These are phyloP conservation scores for Capronia americana DNA, from an alignment of 2,329 filamentous ascomycete genomes.

Conservation along the genomic window DNA sequence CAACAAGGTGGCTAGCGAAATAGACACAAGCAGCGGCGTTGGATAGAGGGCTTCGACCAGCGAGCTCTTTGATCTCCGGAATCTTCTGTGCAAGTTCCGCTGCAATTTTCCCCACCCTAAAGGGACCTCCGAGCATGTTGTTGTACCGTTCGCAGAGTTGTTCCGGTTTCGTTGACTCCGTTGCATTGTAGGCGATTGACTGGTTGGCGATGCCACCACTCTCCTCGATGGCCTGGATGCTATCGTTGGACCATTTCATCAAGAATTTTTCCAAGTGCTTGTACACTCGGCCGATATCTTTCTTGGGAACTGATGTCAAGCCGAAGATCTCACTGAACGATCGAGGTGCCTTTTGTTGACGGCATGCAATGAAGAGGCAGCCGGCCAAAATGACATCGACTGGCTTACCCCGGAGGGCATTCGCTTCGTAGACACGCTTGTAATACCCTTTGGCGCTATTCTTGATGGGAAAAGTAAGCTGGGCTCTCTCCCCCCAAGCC, in stretches of 20 bases:
- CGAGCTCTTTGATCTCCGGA: slow-evolving; percentile 77
- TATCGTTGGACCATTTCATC: slow-evolving; percentile 64
- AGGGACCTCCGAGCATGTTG: slow-evolving; percentile 77
- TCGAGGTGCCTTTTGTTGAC: slow-evolving; percentile 82
- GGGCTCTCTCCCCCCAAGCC: slow-evolving; percentile 82
- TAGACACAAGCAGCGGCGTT: slow-evolving; percentile 96
- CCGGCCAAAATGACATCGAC: slow-evolving; percentile 93
- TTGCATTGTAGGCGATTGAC: slow-evolving; percentile 69
- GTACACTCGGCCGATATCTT: slow-evolving; percentile 96
- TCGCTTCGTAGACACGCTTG: slow-evolving; percentile 91
- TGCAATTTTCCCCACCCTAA: slow-evolving; percentile 79
- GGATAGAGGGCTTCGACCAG: slow-evolving; percentile 90
- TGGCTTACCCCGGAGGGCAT: slow-evolving; percentile 93
- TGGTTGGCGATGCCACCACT: slow-evolving; percentile 63
- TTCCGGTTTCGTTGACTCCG: slow-evolving; percentile 77
- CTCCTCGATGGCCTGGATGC: slow-evolving; percentile 56
- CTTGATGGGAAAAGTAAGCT: slow-evolving; percentile 78
- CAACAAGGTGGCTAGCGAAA: slow-evolving; percentile 88
- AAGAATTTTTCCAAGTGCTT: slow-evolving; percentile 91
- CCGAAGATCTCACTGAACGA: slow-evolving; percentile 95
- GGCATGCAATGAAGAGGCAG: slow-evolving; percentile 97
- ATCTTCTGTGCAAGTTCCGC: slow-evolving; percentile 79
- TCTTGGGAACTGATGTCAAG: slow-evolving; percentile 91
- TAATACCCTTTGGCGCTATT: slow-evolving; percentile 94
- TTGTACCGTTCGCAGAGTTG: slow-evolving; percentile 91